A percentile compares a stretch with the other conserved stretches of the same genome.
phyloP scores from a whole-genome alignment of 768 basidiomycete species.

The Mycena sanguinolenta region DNA sequence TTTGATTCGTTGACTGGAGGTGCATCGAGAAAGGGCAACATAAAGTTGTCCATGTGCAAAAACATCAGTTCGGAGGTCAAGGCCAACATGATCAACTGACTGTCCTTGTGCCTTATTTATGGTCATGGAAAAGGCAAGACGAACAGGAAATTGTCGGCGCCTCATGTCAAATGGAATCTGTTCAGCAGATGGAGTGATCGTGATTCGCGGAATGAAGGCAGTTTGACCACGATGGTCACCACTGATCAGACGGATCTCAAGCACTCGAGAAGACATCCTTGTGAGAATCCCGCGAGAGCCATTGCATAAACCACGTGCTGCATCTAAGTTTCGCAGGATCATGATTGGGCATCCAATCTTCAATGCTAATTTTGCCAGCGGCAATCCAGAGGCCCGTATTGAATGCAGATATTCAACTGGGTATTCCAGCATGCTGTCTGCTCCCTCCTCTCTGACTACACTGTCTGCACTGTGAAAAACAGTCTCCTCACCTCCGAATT shows the following conservation, averaged over 20 bases:
- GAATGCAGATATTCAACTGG: slow-evolving; percentile 26
- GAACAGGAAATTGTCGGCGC: neutral
- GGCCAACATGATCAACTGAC: neutral
- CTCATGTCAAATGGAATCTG: neutral
- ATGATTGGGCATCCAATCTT: slow-evolving; percentile 2
- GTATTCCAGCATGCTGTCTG: slow-evolving; percentile 35
- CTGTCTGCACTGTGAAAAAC: slow-evolving; percentile 12
- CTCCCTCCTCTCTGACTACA: slow-evolving; percentile 39
- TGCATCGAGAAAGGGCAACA: slow-evolving; percentile 8
- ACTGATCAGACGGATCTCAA: neutral
- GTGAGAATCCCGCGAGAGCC: neutral
- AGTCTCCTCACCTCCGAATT: neutral
- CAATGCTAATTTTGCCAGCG: neutral
- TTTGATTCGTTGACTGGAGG: slow-evolving; percentile 48
- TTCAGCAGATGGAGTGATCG: neutral
- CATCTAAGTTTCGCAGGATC: neutral
- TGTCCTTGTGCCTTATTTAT: neutral
- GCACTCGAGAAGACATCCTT: neutral
- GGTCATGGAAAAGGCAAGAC: slow-evolving; percentile 22
- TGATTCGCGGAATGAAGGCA: neutral
- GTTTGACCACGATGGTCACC: neutral
- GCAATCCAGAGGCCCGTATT: neutral
- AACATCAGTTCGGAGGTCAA: slow-evolving; percentile 4
- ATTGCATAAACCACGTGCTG: neutral
- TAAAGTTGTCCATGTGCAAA: slow-evolving; percentile 10